Conservation (phyloP, 176 grass and related monocot species). For the Lolium perenne region DNA sequence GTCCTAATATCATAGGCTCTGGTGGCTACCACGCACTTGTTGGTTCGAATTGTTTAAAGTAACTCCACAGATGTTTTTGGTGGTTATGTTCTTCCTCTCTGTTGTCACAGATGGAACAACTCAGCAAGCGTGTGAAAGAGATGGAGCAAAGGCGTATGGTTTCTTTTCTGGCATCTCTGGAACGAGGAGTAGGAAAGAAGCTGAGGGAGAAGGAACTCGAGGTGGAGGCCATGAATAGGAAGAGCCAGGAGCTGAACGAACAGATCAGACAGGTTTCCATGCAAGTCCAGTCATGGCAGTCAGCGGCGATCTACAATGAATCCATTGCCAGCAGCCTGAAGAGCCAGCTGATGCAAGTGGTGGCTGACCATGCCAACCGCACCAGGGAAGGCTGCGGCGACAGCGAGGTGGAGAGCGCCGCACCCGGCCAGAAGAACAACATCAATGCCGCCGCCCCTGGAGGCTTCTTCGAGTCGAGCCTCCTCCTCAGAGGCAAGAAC, state of each 20-base stretch:
- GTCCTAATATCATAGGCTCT: neutral
- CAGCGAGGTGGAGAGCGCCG: slow-evolving; percentile 40
- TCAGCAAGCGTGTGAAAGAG: slow-evolving; percentile 52
- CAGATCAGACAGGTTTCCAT: slow-evolving; percentile 55
- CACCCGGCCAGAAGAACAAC: slow-evolving; percentile 19
- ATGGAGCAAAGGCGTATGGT: slow-evolving; percentile 48
- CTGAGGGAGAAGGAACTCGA: slow-evolving; percentile 62
- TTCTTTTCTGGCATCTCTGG: slow-evolving; percentile 40
- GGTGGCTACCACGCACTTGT: neutral
- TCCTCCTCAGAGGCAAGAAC: slow-evolving; percentile 4
- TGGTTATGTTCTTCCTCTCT: slow-evolving; percentile 15
- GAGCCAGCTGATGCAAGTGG: slow-evolving; percentile 50
- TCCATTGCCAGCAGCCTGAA: slow-evolving; percentile 49
- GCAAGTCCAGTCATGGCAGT: slow-evolving; percentile 65
- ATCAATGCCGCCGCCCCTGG: neutral
- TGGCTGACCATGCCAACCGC: slow-evolving; percentile 48
- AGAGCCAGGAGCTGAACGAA: slow-evolving; percentile 54
- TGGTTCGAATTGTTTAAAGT: neutral
- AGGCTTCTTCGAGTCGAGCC: slow-evolving; percentile 37
- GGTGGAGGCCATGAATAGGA: slow-evolving; percentile 56
- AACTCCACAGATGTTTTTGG: neutral
- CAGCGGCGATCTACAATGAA: slow-evolving; percentile 47
- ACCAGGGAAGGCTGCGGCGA: slow-evolving; percentile 57
- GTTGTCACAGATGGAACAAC: slow-evolving; percentile 38
- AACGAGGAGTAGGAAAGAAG: slow-evolving; percentile 56